phyloP scores from a whole-genome alignment of 345 rosid species.

The Heritiera fomes region DNA sequence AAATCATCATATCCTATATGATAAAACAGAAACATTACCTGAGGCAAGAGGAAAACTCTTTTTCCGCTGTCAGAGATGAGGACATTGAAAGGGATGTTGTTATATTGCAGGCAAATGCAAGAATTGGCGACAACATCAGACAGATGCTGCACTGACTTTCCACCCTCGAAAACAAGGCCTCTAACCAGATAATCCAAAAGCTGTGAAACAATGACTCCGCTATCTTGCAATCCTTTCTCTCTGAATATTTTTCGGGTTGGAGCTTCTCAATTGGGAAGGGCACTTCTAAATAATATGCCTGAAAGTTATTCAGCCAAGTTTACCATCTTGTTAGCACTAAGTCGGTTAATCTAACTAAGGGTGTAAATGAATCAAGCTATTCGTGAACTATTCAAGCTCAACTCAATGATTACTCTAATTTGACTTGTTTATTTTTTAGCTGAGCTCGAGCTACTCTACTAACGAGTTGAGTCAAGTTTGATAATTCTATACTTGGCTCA shows the following conservation, averaged over 20 bases:
- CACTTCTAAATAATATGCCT: conserved; percentile 79
- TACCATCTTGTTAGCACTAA: background rate
- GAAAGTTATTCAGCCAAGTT: conserved; percentile 10
- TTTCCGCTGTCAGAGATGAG: conserved; percentile 85
- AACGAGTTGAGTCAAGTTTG: too few species aligned
- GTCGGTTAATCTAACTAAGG: too few species aligned
- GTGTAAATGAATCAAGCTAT: too few species aligned
- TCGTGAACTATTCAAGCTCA: too few species aligned
- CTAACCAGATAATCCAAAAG: conserved; percentile 71
- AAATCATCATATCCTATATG: background rate
- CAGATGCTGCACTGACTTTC: conserved; percentile 54
- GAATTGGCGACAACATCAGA: conserved; percentile 60
- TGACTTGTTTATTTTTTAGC: too few species aligned
- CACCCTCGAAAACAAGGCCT: conserved; percentile 77
- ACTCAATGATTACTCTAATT: too few species aligned
- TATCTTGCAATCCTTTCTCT: conserved; percentile 26
- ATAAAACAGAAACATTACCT: conserved; percentile 39
- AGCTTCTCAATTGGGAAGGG: conserved; percentile 81
- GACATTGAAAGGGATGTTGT: conserved; percentile 79
- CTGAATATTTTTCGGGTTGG: conserved; percentile 47
- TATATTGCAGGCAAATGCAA: conserved; percentile 80
- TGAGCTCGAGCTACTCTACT: too few species aligned
- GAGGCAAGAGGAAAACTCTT: conserved; percentile 70
- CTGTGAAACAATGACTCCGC: conserved; percentile 53
- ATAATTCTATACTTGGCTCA: too few species aligned